Evolutionary conservation across 768 basidiomycete genomes (phyloP).

Genomic region (Suillus placidus): DNA sequence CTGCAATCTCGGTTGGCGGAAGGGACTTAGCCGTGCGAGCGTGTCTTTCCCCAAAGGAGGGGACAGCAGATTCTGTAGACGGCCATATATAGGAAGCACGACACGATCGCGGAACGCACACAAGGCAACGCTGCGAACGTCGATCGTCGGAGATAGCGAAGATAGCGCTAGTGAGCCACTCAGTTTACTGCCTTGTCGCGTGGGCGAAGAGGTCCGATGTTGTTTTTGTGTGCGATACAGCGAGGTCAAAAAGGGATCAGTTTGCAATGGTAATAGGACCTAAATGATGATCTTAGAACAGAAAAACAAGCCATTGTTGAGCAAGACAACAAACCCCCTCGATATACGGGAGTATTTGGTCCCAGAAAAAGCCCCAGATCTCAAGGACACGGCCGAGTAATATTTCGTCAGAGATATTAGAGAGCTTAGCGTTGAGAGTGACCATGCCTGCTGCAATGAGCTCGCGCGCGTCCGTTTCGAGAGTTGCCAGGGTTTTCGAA

Average conservation of each 20-base stretch:
- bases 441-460: constrained; percentile 89
- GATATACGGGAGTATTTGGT: constrained; percentile 81
- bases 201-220: constrained; percentile 54
- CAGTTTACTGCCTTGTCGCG: constrained; percentile 52
- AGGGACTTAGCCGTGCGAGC: constrained; percentile 54
- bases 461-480: constrained; percentile 81
- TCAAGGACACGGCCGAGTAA: constrained; percentile 80
- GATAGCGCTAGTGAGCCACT: constrained; percentile 24
- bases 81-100: constrained; percentile 63
- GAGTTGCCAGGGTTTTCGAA: constrained; percentile 68
- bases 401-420: constrained; percentile 75
- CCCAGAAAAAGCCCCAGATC: constrained; percentile 94
- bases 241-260: constrained; percentile 64
- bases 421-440: constrained; percentile 84
- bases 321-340: constrained; percentile 66
- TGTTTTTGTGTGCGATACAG: constrained; percentile 64
- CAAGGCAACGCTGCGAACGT: constrained; percentile 80
- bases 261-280: constrained; percentile 65
- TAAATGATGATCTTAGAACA: constrained; percentile 39
- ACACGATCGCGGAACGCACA: constrained; percentile 81
- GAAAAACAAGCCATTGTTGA: constrained; percentile 15
- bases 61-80: constrained; percentile 59
- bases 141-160: constrained; percentile 58
- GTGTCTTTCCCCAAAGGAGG: constrained; percentile 57
- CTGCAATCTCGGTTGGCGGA: constrained; percentile 71